A percentile compares a stretch with the other conserved stretches of the same genome.
Evolutionary conservation across 2,329 filamentous ascomycete species (phyloP).

Genomic region (Ceratocystis smalleyi): DNA sequence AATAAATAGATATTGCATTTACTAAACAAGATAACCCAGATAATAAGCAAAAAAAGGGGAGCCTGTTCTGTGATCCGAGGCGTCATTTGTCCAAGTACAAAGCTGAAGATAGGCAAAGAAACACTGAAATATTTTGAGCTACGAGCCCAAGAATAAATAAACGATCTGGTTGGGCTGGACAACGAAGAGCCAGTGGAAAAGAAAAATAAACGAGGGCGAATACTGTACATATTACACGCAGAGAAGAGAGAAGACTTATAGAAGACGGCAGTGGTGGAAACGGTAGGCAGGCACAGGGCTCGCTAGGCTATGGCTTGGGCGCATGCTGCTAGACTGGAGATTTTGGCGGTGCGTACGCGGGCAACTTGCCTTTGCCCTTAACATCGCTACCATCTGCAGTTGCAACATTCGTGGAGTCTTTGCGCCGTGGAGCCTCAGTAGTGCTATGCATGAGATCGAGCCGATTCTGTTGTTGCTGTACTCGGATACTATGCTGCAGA

Average conservation of each 20-base stretch:
- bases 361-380: conserved; percentile 1
- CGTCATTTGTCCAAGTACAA: background rate
- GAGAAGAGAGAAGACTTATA: background rate
- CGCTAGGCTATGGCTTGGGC: too few relatives aligned
- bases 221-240: background rate
- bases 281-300: too few relatives aligned
- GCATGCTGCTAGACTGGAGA: background rate
- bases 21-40: background rate
- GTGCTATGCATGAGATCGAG: background rate
- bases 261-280: background rate
- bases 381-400: conserved; percentile 7
- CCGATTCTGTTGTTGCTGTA: conserved; percentile 13
- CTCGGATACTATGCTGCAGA: conserved; percentile 21
- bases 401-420: conserved; percentile 10
- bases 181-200: background rate
- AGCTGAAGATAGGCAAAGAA: background rate
- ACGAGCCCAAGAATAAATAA: background rate
- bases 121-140: too few relatives aligned
- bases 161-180: background rate
- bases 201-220: background rate
- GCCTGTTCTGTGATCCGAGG: conserved; percentile 5
- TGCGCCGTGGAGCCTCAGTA: background rate
- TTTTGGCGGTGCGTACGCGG: background rate
- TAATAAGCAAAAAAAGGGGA: too few relatives aligned
- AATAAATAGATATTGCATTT: background rate